Percentiles rank a stretch among this genome's conserved stretches.
These are phyloP conservation scores for Allomyces macrogynus DNA, from an alignment of 192 early-diverging fungal species.

Conservation along the genomic window DNA sequence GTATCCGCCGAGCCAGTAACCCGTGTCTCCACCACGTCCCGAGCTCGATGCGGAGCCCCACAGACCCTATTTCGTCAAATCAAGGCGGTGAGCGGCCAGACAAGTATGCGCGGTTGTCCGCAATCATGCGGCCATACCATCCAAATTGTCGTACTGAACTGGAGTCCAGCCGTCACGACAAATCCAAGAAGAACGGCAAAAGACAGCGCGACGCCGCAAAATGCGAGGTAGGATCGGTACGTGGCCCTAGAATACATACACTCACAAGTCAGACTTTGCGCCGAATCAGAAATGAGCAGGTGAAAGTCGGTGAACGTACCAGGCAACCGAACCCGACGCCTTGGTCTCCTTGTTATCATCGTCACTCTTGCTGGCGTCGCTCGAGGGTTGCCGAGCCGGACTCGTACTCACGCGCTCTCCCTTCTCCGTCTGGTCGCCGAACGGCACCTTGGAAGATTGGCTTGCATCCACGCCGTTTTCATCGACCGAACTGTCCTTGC, in stretches of 20 bases:
- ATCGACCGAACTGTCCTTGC: slow-evolving; percentile 16
- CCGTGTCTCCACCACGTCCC: slow-evolving; percentile 8
- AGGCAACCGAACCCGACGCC: background rate
- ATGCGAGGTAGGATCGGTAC: background rate
- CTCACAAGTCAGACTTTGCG: no score
- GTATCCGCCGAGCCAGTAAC: no score
- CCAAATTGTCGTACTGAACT: background rate
- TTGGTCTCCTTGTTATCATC: slow-evolving; percentile 3
- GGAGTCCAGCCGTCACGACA: no score
- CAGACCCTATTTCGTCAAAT: background rate
- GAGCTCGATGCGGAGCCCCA: slow-evolving; percentile 8
- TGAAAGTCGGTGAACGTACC: no score
- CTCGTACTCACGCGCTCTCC: no score
- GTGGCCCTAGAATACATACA: no score
- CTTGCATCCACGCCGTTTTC: slow-evolving; percentile 6
- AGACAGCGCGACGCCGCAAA: background rate
- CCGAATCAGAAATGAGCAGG: background rate
- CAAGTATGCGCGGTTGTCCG: slow-evolving; percentile 12
- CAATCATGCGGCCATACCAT: background rate
- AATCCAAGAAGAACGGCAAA: background rate
- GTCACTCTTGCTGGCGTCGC: no score
- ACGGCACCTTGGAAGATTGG: no score
- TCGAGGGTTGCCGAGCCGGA: no score
- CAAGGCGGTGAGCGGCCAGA: slow-evolving; percentile 11
- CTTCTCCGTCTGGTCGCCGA: no score